phyloP scores from a whole-genome alignment of 2,329 filamentous ascomycete genomes.

The Paecilomyces fulvus region DNA sequence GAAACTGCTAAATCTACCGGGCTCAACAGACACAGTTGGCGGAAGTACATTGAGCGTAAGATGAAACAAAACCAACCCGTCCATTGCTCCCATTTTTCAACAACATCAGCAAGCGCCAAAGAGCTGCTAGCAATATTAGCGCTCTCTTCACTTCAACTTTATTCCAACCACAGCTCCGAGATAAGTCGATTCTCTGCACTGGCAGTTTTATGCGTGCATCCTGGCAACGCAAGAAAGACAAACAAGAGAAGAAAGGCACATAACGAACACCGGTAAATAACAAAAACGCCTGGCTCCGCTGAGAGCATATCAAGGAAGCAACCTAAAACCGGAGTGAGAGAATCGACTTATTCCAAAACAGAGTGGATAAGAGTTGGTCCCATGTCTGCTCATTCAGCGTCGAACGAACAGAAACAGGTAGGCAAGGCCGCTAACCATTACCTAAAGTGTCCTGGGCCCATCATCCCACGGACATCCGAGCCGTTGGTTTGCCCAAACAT shows the following conservation, averaged over 20 bases:
- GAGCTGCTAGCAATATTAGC: neutral
- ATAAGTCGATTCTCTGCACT: neutral
- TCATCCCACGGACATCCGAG: conserved; percentile 26
- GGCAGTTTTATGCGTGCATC: neutral
- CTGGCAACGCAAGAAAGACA: neutral
- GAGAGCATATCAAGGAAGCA: neutral
- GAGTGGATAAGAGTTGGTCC: neutral
- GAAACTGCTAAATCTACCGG: neutral
- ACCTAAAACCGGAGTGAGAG: neutral
- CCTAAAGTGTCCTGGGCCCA: conserved; percentile 28
- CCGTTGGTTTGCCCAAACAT: conserved; percentile 34
- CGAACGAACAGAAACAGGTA: neutral
- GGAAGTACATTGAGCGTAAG: neutral
- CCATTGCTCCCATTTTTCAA: neutral
- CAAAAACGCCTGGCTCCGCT: neutral
- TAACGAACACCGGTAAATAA: neutral
- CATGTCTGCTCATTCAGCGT: neutral
- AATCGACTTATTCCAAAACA: neutral
- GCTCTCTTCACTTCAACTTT: neutral
- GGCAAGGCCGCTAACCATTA: conserved; percentile 10
- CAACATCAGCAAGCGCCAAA: neutral
- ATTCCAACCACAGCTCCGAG: neutral
- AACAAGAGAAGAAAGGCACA: neutral
- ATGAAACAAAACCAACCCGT: neutral
- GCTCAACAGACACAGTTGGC: neutral